These are phyloP conservation scores for Aquilaria agallochum DNA, from an alignment of 441 rosid genomes.

Conservation along the genomic window DNA sequence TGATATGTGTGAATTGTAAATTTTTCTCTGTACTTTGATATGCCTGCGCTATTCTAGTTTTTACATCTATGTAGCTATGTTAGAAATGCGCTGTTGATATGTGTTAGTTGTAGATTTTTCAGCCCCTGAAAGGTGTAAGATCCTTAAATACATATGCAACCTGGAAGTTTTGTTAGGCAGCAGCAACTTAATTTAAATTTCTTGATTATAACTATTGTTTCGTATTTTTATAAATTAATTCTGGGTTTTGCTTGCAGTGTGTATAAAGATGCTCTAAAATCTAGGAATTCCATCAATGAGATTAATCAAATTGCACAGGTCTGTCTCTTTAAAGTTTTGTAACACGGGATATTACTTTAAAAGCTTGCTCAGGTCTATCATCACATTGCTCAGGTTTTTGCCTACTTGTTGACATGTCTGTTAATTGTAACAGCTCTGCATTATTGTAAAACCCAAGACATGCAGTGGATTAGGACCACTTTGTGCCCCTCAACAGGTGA, in stretches of 20 bases:
- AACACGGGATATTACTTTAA: constrained; percentile 5
- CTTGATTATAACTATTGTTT: too few relatives aligned
- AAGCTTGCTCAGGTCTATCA: constrained; percentile 5
- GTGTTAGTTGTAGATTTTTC: too few relatives aligned
- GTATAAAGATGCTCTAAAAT: constrained; percentile 71
- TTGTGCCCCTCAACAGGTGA: constrained; percentile 83
- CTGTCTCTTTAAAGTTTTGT: constrained; percentile 24
- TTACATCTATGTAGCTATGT: too few relatives aligned
- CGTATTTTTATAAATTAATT: background rate
- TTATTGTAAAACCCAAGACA: constrained; percentile 72
- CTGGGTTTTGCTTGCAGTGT: constrained; percentile 43
- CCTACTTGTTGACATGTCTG: constrained; percentile 20
- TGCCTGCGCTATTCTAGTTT: constrained; percentile 10
- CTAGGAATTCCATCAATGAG: constrained; percentile 68
- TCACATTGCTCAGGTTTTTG: constrained; percentile 13
- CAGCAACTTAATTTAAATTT: too few relatives aligned
- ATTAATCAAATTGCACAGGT: constrained; percentile 95
- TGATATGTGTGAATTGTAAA: too few relatives aligned
- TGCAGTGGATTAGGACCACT: constrained; percentile 67
- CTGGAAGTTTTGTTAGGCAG: too few relatives aligned
- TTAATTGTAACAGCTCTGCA: constrained; percentile 61
- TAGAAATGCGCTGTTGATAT: too few relatives aligned
- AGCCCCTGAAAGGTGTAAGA: too few relatives aligned
- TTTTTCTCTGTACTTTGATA: background rate
- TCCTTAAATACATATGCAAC: too few relatives aligned